These are phyloP conservation scores for Hypoxylon perforatum DNA, from an alignment of 495 filamentous ascomycete species.

Conservation along the genomic window DNA sequence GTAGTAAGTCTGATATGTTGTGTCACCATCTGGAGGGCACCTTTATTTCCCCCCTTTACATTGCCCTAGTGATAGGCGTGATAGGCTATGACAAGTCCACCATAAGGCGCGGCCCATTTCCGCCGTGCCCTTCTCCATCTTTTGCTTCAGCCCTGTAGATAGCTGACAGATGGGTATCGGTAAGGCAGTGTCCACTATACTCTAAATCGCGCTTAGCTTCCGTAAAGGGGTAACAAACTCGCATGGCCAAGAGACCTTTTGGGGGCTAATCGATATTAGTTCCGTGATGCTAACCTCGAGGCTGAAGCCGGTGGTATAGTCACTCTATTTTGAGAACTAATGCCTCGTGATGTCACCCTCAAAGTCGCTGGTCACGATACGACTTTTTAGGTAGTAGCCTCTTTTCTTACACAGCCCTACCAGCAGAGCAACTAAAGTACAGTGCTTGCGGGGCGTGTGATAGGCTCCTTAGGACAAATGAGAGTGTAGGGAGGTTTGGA, in stretches of 20 bases:
- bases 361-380: neutral
- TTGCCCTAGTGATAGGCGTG: neutral
- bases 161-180: constrained; percentile 1
- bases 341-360: neutral
- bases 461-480: constrained; percentile 4
- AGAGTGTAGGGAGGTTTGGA: constrained; percentile 1
- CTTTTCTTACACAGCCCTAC: too few species aligned
- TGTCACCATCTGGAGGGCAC: neutral
- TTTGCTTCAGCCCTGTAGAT: constrained; percentile 19
- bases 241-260: neutral
- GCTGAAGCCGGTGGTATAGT: neutral
- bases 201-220: constrained; percentile 1
- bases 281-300: neutral
- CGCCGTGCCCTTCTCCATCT: neutral
- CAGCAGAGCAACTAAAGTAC: neutral
- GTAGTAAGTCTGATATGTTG: neutral
- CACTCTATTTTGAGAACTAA: neutral
- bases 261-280: neutral
- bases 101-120: neutral
- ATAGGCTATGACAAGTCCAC: neutral
- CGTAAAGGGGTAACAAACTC: neutral
- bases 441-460: neutral
- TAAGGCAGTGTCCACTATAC: neutral
- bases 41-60: neutral
- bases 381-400: too few species aligned